Percentiles rank a stretch among this genome's conserved stretches.
phyloP scores from a whole-genome alignment of 2,329 filamentous ascomycete genomes.

The Domatiomyces catenatus region DNA sequence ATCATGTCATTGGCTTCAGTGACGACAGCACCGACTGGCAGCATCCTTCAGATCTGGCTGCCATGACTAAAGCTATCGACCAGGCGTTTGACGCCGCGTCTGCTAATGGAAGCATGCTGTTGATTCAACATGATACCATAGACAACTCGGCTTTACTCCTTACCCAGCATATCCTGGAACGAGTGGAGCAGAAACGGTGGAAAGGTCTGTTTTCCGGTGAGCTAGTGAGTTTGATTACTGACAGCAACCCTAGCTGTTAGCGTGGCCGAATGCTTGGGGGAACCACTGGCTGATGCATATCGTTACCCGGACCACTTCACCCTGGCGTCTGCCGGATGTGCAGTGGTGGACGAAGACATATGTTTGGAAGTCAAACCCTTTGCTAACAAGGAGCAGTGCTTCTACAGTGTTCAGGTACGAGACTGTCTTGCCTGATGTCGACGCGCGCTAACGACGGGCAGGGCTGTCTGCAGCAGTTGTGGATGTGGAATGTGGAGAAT shows the following conservation, averaged over 20 bases:
- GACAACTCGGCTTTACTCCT: slow-evolving; percentile 8
- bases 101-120: slow-evolving; percentile 4
- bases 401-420: slow-evolving; percentile 1
- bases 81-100: neutral
- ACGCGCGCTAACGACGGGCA: slow-evolving; percentile 57
- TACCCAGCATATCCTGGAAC: slow-evolving; percentile 8
- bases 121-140: slow-evolving; percentile 13
- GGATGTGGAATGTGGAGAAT: neutral
- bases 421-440: neutral
- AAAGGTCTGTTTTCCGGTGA: slow-evolving; percentile 3
- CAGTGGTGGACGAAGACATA: slow-evolving; percentile 3
- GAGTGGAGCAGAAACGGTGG: slow-evolving; percentile 4
- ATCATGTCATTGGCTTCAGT: slow-evolving; percentile 34
- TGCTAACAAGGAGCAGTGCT: slow-evolving; percentile 3
- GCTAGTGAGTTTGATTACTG: slow-evolving; percentile 10
- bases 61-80: slow-evolving; percentile 9
- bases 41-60: slow-evolving; percentile 4
- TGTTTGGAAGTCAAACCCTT: slow-evolving; percentile 3
- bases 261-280: slow-evolving; percentile 29
- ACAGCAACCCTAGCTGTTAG: slow-evolving; percentile 26
- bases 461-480: slow-evolving; percentile 48
- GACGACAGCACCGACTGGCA: slow-evolving; percentile 35
- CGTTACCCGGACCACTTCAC: slow-evolving; percentile 14
- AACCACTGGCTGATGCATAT: slow-evolving; percentile 27
- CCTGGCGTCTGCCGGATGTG: slow-evolving; percentile 3